Conservation (phyloP, 768 basidiomycete genomes). For the Auricularia auricula-judae region DNA sequence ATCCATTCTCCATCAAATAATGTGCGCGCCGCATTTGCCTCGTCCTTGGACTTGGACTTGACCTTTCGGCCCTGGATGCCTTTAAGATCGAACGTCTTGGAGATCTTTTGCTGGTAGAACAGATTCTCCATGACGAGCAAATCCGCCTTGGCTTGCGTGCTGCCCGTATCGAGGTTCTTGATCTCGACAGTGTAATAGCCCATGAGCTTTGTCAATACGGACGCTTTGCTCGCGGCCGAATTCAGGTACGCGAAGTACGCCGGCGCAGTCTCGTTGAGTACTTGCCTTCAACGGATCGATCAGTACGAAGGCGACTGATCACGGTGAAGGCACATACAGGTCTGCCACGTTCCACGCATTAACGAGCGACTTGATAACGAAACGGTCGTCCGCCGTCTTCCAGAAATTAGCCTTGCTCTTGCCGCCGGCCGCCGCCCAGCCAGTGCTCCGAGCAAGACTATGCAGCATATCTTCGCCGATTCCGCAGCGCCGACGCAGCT, state of each 20-base stretch:
- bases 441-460: constrained; percentile 47
- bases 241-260: constrained; percentile 75
- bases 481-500: constrained; percentile 52
- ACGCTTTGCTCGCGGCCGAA: constrained; percentile 50
- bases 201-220: constrained; percentile 65
- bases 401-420: constrained; percentile 76
- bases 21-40: constrained; percentile 32
- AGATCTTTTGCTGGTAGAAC: constrained; percentile 58
- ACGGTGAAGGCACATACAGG: constrained; percentile 37
- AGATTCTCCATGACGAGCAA: constrained; percentile 80
- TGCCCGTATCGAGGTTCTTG: constrained; percentile 57
- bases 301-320: background rate
- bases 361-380: constrained; percentile 77
- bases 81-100: constrained; percentile 71
- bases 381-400: constrained; percentile 68
- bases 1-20: constrained; percentile 81
- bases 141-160: constrained; percentile 56
- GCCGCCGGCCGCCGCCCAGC: constrained; percentile 69
- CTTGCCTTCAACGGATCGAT: constrained; percentile 39
- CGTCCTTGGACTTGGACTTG: constrained; percentile 31
- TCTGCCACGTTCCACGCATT: constrained; percentile 84
- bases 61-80: constrained; percentile 72
- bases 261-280: constrained; percentile 64
- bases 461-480: constrained; percentile 45
- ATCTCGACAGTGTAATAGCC: constrained; percentile 77